These are phyloP conservation scores for Colletotrichum incanum DNA, from an alignment of 2,329 filamentous ascomycete genomes.

Conservation along the genomic window DNA sequence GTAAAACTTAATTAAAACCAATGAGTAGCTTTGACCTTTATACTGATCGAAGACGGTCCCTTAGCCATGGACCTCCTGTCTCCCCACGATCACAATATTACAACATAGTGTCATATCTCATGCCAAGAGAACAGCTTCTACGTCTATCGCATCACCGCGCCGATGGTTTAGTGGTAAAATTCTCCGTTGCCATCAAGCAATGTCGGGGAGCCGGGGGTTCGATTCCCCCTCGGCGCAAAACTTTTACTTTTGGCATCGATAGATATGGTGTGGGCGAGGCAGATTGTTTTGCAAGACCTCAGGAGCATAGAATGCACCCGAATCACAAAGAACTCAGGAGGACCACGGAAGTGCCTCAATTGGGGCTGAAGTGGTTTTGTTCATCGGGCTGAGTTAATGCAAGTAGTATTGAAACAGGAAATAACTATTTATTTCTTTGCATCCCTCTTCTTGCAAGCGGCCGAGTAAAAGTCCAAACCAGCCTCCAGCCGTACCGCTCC, in stretches of 20 bases:
- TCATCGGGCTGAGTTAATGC: background rate
- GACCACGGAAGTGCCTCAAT: no score
- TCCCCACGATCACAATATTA: background rate
- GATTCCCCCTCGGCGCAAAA: constrained; percentile 32
- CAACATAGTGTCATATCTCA: no score
- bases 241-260: background rate
- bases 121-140: no score
- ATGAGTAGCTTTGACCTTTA: no score
- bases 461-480: constrained; percentile 25
- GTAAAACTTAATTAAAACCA: background rate
- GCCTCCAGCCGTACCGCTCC: constrained; percentile 20
- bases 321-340: background rate
- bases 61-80: background rate
- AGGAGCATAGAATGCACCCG: no score
- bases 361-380: no score
- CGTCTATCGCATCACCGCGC: no score
- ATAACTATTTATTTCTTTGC: background rate
- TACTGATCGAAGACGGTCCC: background rate
- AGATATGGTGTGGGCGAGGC: background rate
- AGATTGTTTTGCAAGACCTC: background rate
- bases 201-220: constrained; percentile 40
- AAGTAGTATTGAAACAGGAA: background rate
- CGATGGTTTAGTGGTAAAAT: constrained; percentile 43
- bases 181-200: constrained; percentile 36
- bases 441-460: constrained; percentile 24